Conservation (phyloP, 176 grass and related monocot genomes). For the Aechmea fasciata region DNA sequence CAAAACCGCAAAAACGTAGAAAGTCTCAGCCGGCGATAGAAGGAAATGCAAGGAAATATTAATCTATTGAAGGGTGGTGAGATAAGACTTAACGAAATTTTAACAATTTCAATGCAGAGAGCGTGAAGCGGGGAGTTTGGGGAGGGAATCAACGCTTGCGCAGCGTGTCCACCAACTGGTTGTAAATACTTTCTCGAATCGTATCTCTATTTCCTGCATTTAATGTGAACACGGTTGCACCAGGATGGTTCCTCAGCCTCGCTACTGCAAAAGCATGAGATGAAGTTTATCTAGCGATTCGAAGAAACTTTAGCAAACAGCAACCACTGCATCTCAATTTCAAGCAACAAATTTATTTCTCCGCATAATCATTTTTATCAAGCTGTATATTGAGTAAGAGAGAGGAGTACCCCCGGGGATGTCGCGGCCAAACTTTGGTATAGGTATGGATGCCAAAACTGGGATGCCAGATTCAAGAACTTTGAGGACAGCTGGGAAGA, state of each 20-base stretch:
- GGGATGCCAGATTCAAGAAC: slow-evolving; percentile 73
- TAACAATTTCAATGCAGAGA: too few relatives aligned
- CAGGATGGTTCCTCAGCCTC: slow-evolving; percentile 93
- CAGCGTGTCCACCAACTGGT: slow-evolving; percentile 50
- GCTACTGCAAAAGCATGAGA: slow-evolving; percentile 41
- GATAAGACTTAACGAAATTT: too few relatives aligned
- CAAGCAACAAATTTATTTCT: neutral
- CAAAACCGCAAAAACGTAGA: too few relatives aligned
- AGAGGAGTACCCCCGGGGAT: slow-evolving; percentile 65
- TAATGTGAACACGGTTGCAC: slow-evolving; percentile 56
- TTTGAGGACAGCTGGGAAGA: slow-evolving; percentile 81
- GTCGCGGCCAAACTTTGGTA: slow-evolving; percentile 59
- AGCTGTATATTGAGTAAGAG: neutral
- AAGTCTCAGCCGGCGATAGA: too few relatives aligned
- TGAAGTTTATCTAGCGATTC: neutral
- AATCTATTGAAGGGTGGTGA: too few relatives aligned
- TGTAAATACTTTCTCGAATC: slow-evolving; percentile 50
- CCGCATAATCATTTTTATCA: neutral
- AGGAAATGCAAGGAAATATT: too few relatives aligned
- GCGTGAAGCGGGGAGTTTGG: neutral
- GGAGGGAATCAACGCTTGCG: slow-evolving; percentile 26
- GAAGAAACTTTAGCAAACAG: neutral
- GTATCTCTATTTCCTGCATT: slow-evolving; percentile 55
- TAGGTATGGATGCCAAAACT: slow-evolving; percentile 60
- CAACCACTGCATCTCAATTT: too few relatives aligned